Evolutionary conservation across 169 alveolate genomes (phyloP), one percentile per base, ranked within the genome.

Genomic region (Cryptosporidium xiaoi): DNA sequence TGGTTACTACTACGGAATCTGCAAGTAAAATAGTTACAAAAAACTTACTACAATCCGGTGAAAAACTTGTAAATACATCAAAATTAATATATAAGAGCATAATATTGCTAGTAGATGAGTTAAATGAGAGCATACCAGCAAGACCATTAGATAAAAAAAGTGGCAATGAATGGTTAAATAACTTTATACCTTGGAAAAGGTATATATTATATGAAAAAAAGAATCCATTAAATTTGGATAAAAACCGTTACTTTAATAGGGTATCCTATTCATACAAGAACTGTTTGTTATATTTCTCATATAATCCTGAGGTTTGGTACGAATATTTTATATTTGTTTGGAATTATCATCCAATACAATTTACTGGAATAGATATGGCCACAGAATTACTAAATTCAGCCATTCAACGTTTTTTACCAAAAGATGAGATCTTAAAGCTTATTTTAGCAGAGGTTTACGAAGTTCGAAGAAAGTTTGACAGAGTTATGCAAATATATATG

Each of bases 281-380:
- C n/a, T 77, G 87, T 60, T 46, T 77, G 8, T 29, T 77, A 62
- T 77, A 77, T 34, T 77, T 77, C 16, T 77, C 87, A 13, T 77
- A 77, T 62, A 68, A 77, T 44, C 87, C 87, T 18, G 87, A 77
- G 24, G 31, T 77, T 24, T 77, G 87, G 87, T 77, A 77, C 31
- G 87, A 77, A 18, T 77, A 77, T 31, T 77, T 77, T 77, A 62
- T 77, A 36, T 77, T 77, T 77, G 87, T 77, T n/a, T 77, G 87
- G 87, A 77, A 62, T 18, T 62, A 40, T 27, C 87, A 77, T 62
- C 87, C 87, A 20, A 60, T 77, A 29, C 71, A 56, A 31, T 8
- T 29, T 6, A 60, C 87, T 34, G 87, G 87, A 29, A 40, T 77
- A 7, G 87, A 77, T 0, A 77, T 56, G 48, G 87, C 87, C 12